Evolutionary conservation across 257 asterid genomes (phyloP).

Genomic region (Perilla frutescens): DNA sequence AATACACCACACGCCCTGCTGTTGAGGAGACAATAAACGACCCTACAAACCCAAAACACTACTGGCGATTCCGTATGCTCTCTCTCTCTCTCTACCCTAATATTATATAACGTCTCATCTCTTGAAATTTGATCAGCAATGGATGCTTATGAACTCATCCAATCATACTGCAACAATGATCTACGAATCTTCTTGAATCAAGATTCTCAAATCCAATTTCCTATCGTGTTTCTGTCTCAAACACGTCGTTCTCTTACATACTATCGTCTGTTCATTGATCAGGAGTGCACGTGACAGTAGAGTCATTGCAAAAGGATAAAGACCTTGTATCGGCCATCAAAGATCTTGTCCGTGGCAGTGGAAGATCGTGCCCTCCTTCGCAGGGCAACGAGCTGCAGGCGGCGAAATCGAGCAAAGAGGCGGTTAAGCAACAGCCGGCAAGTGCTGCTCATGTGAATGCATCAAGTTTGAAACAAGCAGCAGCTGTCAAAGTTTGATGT

Average conservation of each 20-base stretch:
- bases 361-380: slow-evolving; percentile 74
- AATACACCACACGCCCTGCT: slow-evolving; percentile 85
- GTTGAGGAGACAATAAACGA: slow-evolving; percentile 93
- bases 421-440: slow-evolving; percentile 41
- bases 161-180: neutral
- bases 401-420: slow-evolving; percentile 30
- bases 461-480: slow-evolving; percentile 40
- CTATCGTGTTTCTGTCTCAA: neutral
- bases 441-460: slow-evolving; percentile 36
- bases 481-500: slow-evolving; percentile 39
- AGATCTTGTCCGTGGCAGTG: slow-evolving; percentile 70
- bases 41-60: slow-evolving; percentile 96
- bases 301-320: slow-evolving; percentile 77
- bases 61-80: slow-evolving; percentile 88
- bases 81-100: slow-evolving; percentile 9
- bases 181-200: neutral
- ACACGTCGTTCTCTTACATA: neutral
- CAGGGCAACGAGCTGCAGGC: slow-evolving; percentile 37
- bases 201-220: neutral
- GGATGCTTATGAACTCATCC: neutral
- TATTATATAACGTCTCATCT: neutral
- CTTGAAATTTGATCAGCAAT: neutral
- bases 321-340: slow-evolving; percentile 62
- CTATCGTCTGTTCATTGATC: slow-evolving; percentile 16
- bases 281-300: slow-evolving; percentile 91